Base-by-base conservation (phyloP, 495 filamentous ascomycete genomes). In the Cairneyella variabilis region DNA sequence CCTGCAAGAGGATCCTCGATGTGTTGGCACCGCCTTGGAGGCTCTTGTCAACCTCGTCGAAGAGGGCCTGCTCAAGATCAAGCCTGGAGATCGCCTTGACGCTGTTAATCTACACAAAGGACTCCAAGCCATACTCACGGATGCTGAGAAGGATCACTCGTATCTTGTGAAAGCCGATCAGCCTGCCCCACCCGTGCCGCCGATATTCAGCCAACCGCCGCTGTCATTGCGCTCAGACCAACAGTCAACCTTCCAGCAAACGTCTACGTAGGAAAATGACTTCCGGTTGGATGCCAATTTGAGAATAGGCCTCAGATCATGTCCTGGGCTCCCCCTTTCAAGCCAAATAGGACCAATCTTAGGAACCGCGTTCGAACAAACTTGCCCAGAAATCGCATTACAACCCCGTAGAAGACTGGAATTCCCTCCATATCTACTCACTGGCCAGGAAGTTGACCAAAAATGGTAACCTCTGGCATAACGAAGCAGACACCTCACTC, bases 1-100 rank as follows among this genome's bases (percentile, higher is more conserved):
- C 20, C 25, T 47, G n/a, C 14, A n/a, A 32, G 26, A 47, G 17
- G 44, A 47, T 32, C 44, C 26, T 9, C 44, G 23, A 47, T 47
- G 44, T 18, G 26, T 4, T n/a, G 44, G 44, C 17, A 47, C 23
- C 22, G 44, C 25, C 2, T 18, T 47, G 16, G 44, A 28, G n/a
- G 26, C 10, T n/a, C n/a, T 47, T 18, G 44, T 47, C 44, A 30
- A 32, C 11, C 44, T 47, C 44, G 17, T 32, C n/a, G 44, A 9
- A 3, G 9, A 17, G 9, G 10, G 34, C 2, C 10, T 47, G 3
- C 44, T 47, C 10, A 11, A 17, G 26, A 18, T 47, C 12, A 18
- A 47, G 8, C 6, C n/a, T 18, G 9, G 17, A 4, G 14, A 18
- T 1, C 44, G 44, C 44, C 12, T 2, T 2, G 11, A 16, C n/a